Evolutionary conservation across 345 rosid species (phyloP), one percentile per base, ranked within the genome.

Genomic region (Mallotus nudiflorus): DNA sequence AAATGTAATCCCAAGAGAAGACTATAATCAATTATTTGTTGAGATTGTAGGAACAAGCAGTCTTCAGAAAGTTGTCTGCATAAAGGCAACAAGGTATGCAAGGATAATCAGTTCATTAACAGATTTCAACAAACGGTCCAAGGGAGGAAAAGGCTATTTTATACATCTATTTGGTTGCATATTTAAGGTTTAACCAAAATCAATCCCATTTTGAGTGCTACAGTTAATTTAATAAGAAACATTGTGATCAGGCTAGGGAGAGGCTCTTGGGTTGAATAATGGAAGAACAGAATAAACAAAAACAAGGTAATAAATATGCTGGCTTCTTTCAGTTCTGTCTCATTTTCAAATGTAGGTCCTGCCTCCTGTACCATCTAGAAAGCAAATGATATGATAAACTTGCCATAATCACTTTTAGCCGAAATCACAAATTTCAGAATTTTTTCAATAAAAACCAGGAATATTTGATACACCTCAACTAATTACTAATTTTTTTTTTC

Each of bases 1-100:
- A 91, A 91, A 81, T 91, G 93, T 70, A 91, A 62, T 45, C 97
- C 97, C 76, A 91, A 68, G 66, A 91, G 78, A 75, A 91, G 96
- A 81, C 97, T 91, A 71, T 91, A 91, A 77, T 91, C 97, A 65
- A 91, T 89, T 70, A 91, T 88, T 20, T 85, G 84, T 69, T 89
- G 91, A 73, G 97, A 89, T 81, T 89, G 90, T 81, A 91, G 77
- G 78, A 91, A 91, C 51, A 19, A 69, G 83, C 93, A 86, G 81
- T 91, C 97, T 37, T 86, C 62, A 57, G 80, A 46, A 62, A 91
- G 83, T 78, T 91, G 97, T 73, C 97, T 89, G 91, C 82, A 80
- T 65, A 53, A 69, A 42, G 28, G 15, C 53, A 59, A 66, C n/a
- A 66, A 65, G 40, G 67, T 64, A 39, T 63, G 39, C 51, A 20